These are phyloP conservation scores for Cyathus striatus DNA, from an alignment of 768 basidiomycete species.

Conservation along the genomic window DNA sequence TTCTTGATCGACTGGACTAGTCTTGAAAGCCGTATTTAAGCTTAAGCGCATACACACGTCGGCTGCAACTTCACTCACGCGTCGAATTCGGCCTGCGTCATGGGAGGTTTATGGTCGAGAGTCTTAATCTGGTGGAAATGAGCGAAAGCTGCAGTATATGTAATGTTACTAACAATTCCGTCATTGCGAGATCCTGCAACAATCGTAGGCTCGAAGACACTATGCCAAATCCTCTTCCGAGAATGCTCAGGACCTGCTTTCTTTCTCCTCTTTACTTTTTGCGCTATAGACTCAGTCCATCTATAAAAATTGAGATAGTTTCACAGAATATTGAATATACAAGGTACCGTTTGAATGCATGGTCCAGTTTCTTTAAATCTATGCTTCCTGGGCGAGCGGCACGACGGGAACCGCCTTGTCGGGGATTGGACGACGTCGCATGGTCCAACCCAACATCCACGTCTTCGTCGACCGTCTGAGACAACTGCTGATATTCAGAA, in stretches of 20 bases:
- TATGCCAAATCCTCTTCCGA: conserved; percentile 72
- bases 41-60: no score
- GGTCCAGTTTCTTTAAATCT: conserved; percentile 75
- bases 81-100: conserved; percentile 71
- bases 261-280: conserved; percentile 80
- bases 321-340: not conserved
- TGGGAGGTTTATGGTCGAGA: conserved; percentile 71
- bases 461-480: conserved; percentile 36
- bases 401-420: conserved; percentile 28
- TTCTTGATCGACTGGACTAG: conserved; percentile 58
- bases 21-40: no score
- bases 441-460: conserved; percentile 28
- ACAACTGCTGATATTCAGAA: conserved; percentile 44
- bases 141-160: no score
- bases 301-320: conserved; percentile 24
- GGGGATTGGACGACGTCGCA: conserved; percentile 15
- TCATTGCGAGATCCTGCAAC: conserved; percentile 23
- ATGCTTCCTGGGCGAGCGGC: conserved; percentile 55
- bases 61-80: no score
- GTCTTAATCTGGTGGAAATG: conserved; percentile 58
- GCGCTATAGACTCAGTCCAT: conserved; percentile 85
- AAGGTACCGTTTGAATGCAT: conserved; percentile 71
- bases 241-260: conserved; percentile 60
- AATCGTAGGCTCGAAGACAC: conserved; percentile 70
- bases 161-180: conserved; percentile 28